Percentiles rank a stretch among this genome's conserved stretches.
Evolutionary conservation across 2,329 filamentous ascomycete genomes (phyloP).

Genomic region (Trichophyton schoenleinii): DNA sequence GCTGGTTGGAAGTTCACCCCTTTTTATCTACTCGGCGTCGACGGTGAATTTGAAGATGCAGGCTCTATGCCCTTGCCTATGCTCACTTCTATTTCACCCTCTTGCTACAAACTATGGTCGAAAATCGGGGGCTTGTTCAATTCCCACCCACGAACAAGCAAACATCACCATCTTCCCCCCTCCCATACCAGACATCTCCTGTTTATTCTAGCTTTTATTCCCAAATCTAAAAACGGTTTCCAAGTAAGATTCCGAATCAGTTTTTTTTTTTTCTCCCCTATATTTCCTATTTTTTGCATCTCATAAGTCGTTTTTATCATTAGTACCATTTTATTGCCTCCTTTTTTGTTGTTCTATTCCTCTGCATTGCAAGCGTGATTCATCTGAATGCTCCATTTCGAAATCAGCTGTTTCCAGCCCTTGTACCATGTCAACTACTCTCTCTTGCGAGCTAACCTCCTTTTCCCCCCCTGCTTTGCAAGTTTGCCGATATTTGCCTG

Average conservation of each 20-base stretch:
- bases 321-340: conserved; percentile 6
- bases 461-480: conserved; percentile 16
- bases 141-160: neutral
- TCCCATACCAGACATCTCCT: neutral
- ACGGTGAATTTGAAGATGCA: neutral
- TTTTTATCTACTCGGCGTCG: conserved; percentile 1
- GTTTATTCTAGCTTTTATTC: neutral
- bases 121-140: neutral
- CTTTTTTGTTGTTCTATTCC: conserved; percentile 20
- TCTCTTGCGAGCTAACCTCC: conserved; percentile 12
- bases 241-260: neutral
- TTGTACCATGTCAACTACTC: conserved; percentile 11
- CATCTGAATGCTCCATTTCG: conserved; percentile 18
- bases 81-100: neutral
- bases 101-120: neutral
- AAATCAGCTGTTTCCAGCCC: conserved; percentile 5
- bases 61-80: neutral
- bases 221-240: neutral
- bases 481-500: conserved; percentile 11
- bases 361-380: conserved; percentile 36
- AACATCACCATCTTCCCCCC: neutral
- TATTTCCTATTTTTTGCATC: conserved; percentile 21
- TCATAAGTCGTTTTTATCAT: conserved; percentile 7
- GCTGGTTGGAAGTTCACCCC: neutral
- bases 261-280: conserved; percentile 3